Percentiles rank a stretch among this genome's conserved stretches.
phyloP scores from a whole-genome alignment of 2,329 filamentous ascomycete species.

The Curvularia sp. region DNA sequence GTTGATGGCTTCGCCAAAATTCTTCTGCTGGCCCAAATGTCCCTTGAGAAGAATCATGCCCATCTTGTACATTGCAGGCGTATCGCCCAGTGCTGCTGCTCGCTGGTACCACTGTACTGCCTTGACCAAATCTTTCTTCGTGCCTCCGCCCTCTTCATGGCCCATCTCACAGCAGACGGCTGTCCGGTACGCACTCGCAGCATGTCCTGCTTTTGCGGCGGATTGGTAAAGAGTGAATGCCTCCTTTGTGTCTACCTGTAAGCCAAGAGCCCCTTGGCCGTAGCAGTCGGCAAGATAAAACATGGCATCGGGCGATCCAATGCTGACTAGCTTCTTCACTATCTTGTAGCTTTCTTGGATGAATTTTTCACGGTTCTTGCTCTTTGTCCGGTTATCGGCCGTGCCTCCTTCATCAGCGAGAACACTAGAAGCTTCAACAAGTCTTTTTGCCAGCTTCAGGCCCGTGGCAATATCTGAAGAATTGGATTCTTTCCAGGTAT shows the following conservation, averaged over 20 bases:
- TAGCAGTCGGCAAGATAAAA: constrained; percentile 92
- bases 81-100: constrained; percentile 86
- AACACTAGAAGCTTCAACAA: constrained; percentile 83
- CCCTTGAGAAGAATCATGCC: constrained; percentile 96
- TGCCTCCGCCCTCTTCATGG: constrained; percentile 91
- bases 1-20: constrained; percentile 82
- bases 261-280: constrained; percentile 78
- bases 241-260: constrained; percentile 85
- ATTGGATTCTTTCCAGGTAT: constrained; percentile 68
- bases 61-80: constrained; percentile 97
- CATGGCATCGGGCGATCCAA: constrained; percentile 83
- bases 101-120: constrained; percentile 98
- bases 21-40: constrained; percentile 82
- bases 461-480: constrained; percentile 75
- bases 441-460: constrained; percentile 77
- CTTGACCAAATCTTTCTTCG: constrained; percentile 86
- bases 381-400: constrained; percentile 68
- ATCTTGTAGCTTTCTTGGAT: constrained; percentile 86
- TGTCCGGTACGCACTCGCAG: constrained; percentile 87
- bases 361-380: constrained; percentile 79
- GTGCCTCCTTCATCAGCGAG: constrained; percentile 79
- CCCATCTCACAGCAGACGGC: constrained; percentile 98
- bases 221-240: constrained; percentile 94
- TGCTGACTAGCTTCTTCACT: constrained; percentile 81
- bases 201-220: constrained; percentile 86